Evolutionary conservation across 2,329 filamentous ascomycete genomes (phyloP).

Genomic region (Peltaster fructicola): DNA sequence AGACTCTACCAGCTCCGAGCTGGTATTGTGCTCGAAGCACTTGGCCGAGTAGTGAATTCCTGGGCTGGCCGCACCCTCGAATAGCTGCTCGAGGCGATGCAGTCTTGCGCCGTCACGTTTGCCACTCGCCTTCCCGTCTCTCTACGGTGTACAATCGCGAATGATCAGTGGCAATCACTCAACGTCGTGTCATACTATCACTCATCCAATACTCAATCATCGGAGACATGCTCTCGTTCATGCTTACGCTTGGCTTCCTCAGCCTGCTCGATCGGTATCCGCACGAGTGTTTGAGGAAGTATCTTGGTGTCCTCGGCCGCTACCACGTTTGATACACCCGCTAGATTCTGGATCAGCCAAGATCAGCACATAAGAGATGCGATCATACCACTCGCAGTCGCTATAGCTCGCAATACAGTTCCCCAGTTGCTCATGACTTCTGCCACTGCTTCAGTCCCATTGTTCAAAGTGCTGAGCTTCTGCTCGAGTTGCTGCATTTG

Average conservation of each 20-base stretch:
- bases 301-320: slow-evolving; percentile 26
- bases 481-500: slow-evolving; percentile 72
- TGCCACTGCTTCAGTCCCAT: slow-evolving; percentile 73
- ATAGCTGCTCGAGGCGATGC: too few relatives aligned
- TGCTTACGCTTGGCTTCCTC: slow-evolving; percentile 14
- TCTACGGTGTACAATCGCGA: too few relatives aligned
- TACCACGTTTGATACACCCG: slow-evolving; percentile 49
- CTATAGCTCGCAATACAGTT: slow-evolving; percentile 67
- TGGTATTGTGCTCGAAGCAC: too few relatives aligned
- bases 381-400: slow-evolving; percentile 63
- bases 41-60: too few relatives aligned
- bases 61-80: too few relatives aligned
- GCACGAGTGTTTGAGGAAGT: slow-evolving; percentile 67
- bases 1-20: too few relatives aligned
- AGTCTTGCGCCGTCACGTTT: too few relatives aligned
- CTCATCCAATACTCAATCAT: too few relatives aligned
- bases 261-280: slow-evolving; percentile 62
- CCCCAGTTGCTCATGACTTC: slow-evolving; percentile 79
- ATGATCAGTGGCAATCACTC: too few relatives aligned
- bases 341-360: slow-evolving; percentile 32
- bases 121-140: too few relatives aligned
- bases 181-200: too few relatives aligned
- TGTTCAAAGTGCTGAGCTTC: slow-evolving; percentile 58
- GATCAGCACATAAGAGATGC: slow-evolving; percentile 4
- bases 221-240: slow-evolving; percentile 7